Percentiles rank a stretch among this genome's conserved stretches.
Evolutionary conservation across 2,329 filamentous ascomycete species (phyloP).

Genomic region (Alternaria sp.): DNA sequence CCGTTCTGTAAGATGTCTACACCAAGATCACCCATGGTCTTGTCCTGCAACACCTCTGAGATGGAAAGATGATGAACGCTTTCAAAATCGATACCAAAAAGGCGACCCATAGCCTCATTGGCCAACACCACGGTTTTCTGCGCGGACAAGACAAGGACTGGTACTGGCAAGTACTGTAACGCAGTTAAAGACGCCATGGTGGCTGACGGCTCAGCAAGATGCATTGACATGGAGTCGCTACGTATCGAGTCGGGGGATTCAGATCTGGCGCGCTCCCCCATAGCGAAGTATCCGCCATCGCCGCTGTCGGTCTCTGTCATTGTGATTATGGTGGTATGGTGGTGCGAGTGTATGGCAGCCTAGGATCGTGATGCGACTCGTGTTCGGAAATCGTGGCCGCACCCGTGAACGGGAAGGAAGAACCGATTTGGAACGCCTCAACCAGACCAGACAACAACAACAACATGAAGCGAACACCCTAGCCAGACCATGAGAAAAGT

Average conservation of each 20-base stretch:
- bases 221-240: constrained; percentile 46
- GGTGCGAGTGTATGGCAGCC: constrained; percentile 8
- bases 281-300: constrained; percentile 44
- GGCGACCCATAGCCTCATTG: constrained; percentile 76
- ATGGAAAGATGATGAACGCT: constrained; percentile 56
- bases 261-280: constrained; percentile 29
- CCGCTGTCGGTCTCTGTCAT: constrained; percentile 33
- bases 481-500: constrained; percentile 7
- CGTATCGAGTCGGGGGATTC: constrained; percentile 43
- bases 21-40: constrained; percentile 73
- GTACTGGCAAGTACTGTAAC: constrained; percentile 77
- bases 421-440: constrained; percentile 9
- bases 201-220: constrained; percentile 39
- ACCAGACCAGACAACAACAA: constrained; percentile 1
- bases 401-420: constrained; percentile 3
- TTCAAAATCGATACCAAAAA: constrained; percentile 67
- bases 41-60: constrained; percentile 69
- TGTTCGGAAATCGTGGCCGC: constrained; percentile 4
- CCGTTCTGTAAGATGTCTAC: constrained; percentile 77
- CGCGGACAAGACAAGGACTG: constrained; percentile 72
- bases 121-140: constrained; percentile 75
- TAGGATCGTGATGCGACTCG: constrained; percentile 2
- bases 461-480: constrained; percentile 9
- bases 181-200: constrained; percentile 56
- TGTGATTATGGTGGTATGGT: constrained; percentile 18